phyloP scores from a whole-genome alignment of 2,329 filamentous ascomycete species.

The Lachnellula occidentalis region DNA sequence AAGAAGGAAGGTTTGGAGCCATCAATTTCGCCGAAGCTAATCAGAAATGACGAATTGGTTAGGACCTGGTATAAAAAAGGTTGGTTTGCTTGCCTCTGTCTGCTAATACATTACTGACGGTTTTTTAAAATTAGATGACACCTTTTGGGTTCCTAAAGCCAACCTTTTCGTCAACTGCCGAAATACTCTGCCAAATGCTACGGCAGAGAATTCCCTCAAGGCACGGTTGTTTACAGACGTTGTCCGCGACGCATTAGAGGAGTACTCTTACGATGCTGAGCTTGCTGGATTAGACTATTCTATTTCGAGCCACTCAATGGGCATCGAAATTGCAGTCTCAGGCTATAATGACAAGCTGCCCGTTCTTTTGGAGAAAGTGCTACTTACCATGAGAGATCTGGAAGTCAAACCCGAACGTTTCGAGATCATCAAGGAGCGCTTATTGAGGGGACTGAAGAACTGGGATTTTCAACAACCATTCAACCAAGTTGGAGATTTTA shows the following conservation, averaged over 20 bases:
- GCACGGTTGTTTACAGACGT: constrained; percentile 76
- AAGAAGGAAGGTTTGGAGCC: constrained; percentile 84
- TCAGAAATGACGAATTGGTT: constrained; percentile 75
- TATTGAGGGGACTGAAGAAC: constrained; percentile 73
- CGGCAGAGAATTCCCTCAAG: constrained; percentile 73
- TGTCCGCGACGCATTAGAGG: constrained; percentile 80
- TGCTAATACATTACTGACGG: not conserved
- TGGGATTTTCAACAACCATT: constrained; percentile 86
- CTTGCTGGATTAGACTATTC: constrained; percentile 83
- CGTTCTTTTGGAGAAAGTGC: constrained; percentile 83
- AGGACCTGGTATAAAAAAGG: constrained; percentile 92
- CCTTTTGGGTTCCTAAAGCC: constrained; percentile 95
- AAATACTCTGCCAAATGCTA: constrained; percentile 73
- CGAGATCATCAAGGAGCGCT: constrained; percentile 81
- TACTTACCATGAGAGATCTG: constrained; percentile 77
- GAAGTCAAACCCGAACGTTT: constrained; percentile 84
- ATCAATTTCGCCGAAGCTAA: constrained; percentile 67
- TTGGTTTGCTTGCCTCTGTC: not conserved
- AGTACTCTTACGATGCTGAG: constrained; percentile 95
- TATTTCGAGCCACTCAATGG: constrained; percentile 65
- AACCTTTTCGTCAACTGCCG: constrained; percentile 76
- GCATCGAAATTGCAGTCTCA: constrained; percentile 71
- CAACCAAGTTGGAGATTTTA: constrained; percentile 79
- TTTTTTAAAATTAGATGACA: constrained; percentile 57
- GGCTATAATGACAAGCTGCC: constrained; percentile 97